Evolutionary conservation across 768 basidiomycete species (phyloP).

Genomic region (Russula griseocarnosa): DNA sequence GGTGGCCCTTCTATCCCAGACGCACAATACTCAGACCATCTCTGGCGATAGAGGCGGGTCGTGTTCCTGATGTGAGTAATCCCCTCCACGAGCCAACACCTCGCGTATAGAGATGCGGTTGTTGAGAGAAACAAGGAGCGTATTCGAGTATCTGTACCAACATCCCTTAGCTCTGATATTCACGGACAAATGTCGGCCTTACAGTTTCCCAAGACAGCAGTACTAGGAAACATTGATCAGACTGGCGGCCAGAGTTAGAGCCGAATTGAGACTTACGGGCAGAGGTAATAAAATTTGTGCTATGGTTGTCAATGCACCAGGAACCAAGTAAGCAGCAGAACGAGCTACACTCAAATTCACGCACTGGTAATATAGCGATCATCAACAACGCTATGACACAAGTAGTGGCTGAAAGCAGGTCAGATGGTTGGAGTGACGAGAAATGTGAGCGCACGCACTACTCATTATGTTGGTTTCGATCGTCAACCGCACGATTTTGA

Average conservation of each 20-base stretch:
- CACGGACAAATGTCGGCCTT: neutral
- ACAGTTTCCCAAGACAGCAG: conserved; percentile 19
- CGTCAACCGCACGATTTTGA: conserved; percentile 13
- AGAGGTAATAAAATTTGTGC: conserved; percentile 13
- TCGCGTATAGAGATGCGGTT: conserved; percentile 17
- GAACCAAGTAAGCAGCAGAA: neutral
- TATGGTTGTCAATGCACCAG: neutral
- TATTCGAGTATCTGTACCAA: conserved; percentile 13
- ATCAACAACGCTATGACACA: neutral
- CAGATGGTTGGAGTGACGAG: neutral
- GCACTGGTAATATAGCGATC: neutral
- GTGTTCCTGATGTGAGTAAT: neutral
- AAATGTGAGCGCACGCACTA: neutral
- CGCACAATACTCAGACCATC: too few species aligned
- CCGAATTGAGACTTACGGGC: conserved; percentile 6
- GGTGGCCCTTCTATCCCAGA: neutral
- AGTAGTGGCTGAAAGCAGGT: neutral
- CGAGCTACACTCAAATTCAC: neutral
- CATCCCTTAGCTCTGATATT: neutral
- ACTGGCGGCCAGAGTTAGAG: neutral
- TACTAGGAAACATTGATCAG: conserved; percentile 1
- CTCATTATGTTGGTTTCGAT: conserved; percentile 17
- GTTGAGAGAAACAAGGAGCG: conserved; percentile 16
- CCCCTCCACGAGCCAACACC: neutral
- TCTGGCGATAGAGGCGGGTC: too few species aligned